phyloP scores from a whole-genome alignment of 2,329 filamentous ascomycete genomes.

The Fusarium nisikadoi region DNA sequence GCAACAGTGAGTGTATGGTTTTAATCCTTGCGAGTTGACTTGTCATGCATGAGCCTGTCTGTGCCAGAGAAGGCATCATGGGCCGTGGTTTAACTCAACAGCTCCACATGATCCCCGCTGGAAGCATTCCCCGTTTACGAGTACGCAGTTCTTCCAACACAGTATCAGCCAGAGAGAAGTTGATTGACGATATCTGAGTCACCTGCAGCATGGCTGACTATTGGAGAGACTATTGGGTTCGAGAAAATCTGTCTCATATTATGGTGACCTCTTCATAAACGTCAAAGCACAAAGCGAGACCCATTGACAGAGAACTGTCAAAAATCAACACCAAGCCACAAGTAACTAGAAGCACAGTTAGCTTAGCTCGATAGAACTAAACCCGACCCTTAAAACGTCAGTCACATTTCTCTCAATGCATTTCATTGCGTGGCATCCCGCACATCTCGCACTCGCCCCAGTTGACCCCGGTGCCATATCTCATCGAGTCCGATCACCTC shows the following conservation, averaged over 20 bases:
- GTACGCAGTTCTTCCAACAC: conserved; percentile 9
- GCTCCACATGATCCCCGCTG: conserved; percentile 27
- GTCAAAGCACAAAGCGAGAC: neutral
- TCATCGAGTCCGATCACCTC: conserved; percentile 30
- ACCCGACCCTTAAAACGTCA: neutral
- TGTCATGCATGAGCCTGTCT: conserved; percentile 9
- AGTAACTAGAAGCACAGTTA: neutral
- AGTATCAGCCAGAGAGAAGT: conserved; percentile 1
- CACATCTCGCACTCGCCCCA: conserved; percentile 23
- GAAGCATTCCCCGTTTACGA: conserved; percentile 17
- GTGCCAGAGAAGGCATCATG: conserved; percentile 20
- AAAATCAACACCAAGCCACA: conserved; percentile 2
- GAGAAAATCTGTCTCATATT: conserved; percentile 3
- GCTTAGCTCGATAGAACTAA: neutral
- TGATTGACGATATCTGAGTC: neutral
- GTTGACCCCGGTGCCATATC: conserved; percentile 30
- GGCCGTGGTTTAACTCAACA: conserved; percentile 7
- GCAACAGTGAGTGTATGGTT: neutral
- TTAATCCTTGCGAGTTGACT: conserved; percentile 1
- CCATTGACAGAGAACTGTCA: neutral
- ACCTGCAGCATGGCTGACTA: neutral
- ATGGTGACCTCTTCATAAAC: neutral
- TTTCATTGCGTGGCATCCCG: conserved; percentile 17
- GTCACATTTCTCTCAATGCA: conserved; percentile 13
- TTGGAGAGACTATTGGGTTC: neutral